Evolutionary conservation across 2,329 filamentous ascomycete genomes (phyloP).

Genomic region (Aspergillus sp.): DNA sequence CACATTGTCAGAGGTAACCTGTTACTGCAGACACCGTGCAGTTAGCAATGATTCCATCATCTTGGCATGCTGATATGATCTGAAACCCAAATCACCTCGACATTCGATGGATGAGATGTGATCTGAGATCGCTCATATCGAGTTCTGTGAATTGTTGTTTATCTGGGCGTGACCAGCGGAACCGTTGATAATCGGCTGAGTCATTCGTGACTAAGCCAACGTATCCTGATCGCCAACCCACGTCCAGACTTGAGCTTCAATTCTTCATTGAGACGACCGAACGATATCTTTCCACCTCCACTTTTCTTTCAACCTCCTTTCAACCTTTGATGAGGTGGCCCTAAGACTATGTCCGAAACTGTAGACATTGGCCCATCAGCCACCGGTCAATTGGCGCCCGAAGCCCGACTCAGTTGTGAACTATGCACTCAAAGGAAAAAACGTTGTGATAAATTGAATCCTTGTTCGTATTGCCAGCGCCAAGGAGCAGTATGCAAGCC

Average conservation of each 20-base stretch:
- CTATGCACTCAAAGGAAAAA: slow-evolving; percentile 33
- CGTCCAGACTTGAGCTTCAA: neutral
- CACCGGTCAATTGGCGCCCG: slow-evolving; percentile 4
- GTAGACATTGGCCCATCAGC: neutral
- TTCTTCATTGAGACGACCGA: neutral
- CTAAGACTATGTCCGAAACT: neutral
- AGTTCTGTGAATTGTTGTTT: too few species aligned
- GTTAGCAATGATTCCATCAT: too few species aligned
- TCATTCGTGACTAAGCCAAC: too few species aligned
- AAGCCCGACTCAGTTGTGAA: slow-evolving; percentile 31
- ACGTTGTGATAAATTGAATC: slow-evolving; percentile 34
- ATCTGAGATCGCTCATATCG: too few species aligned
- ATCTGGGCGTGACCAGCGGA: too few species aligned
- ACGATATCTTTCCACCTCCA: neutral
- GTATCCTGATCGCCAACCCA: too few species aligned
- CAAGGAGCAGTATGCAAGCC: slow-evolving; percentile 26
- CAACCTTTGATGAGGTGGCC: neutral
- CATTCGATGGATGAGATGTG: too few species aligned
- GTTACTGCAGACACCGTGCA: too few species aligned
- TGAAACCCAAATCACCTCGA: too few species aligned
- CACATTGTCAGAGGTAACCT: too few species aligned
- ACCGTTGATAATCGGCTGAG: too few species aligned
- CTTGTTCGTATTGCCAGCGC: slow-evolving; percentile 31
- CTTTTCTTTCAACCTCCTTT: neutral
- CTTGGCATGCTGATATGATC: too few species aligned